Base-by-base conservation (phyloP, 2,329 filamentous ascomycete genomes). In the Kalmusia sp. region DNA sequence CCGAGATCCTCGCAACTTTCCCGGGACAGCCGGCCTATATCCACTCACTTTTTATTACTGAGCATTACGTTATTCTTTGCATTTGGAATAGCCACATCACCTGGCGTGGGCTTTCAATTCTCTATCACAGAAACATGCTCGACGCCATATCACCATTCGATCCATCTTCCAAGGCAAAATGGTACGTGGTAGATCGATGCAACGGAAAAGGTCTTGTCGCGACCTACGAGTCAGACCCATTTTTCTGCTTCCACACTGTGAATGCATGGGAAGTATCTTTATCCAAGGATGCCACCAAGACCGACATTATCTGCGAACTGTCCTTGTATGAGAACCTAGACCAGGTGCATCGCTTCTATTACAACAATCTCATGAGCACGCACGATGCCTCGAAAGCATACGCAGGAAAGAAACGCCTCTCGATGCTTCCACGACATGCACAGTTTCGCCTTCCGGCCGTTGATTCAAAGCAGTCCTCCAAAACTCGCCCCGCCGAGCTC, bases 161-260 rank as follows among this genome's bases (percentile, higher is more conserved):
- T 63, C 57, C 78, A 0, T 75, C 75, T 1, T 79, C 80, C 19
- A 77, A 80, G 33, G 86, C 85, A 31, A 83, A 75, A 24, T 96
- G 92, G 91, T 85, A 90, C 58, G 84, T 96, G 0, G 73, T 96
- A 15, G 90, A 95, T 68, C 84, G n/a, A n/a, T n/a, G 91, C 1
- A 79, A 69, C 2, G 82, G 80, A 3, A 79, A 80, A 41, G 90
- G 91, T 0, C 76, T 95, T 0, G 81, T 95, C 0, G 87, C 85
- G 6, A 84, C 81, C 1, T 93, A 89, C 64, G 82, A 87, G 15
- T 88, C 84, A 14, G 80, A 84, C 0, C 82, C 89, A 0, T 87
- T 87, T 40, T 96, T 93, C 77, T 88, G 86, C 72, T 96, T 96
- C 71, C 91, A 96, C 73, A 85, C 84, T 0, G 79, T 91, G 67